Evolutionary conservation across 2,329 filamentous ascomycete species (phyloP).

Genomic region (Colletotrichum cereale): DNA sequence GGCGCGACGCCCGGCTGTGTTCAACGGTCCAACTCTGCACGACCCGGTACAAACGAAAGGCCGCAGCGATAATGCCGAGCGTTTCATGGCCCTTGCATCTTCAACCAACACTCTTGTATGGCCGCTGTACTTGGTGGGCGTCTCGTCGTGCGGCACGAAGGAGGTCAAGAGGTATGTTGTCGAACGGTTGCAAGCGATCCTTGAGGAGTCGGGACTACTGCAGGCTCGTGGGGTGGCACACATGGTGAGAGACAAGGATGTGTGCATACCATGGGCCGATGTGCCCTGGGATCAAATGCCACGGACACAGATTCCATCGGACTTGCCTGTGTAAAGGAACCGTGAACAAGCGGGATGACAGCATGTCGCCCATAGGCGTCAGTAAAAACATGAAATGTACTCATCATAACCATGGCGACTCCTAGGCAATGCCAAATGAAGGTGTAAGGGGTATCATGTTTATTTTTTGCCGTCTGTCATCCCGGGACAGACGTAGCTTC

Average conservation of each 20-base stretch:
- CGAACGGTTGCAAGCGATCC: constrained; percentile 58
- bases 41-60: constrained; percentile 54
- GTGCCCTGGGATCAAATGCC: constrained; percentile 45
- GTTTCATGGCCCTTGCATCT: constrained; percentile 63
- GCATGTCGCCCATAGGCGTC: background rate
- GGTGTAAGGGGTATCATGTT: constrained; percentile 31
- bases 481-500: background rate
- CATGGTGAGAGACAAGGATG: constrained; percentile 55
- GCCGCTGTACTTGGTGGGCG: constrained; percentile 63
- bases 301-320: constrained; percentile 42
- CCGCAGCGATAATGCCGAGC: constrained; percentile 54
- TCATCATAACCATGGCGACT: background rate
- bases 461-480: constrained; percentile 13
- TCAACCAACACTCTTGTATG: constrained; percentile 63
- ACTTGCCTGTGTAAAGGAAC: constrained; percentile 47
- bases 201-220: constrained; percentile 59
- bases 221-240: constrained; percentile 59
- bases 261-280: constrained; percentile 45
- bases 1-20: background rate
- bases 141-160: constrained; percentile 58
- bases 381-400: constrained; percentile 5
- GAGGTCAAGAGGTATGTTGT: constrained; percentile 59
- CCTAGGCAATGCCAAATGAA: background rate
- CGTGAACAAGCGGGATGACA: too few species aligned
- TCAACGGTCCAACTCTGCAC: constrained; percentile 51